Evolutionary conservation across 2,329 filamentous ascomycete genomes (phyloP).

Genomic region (Trichoderma breve): DNA sequence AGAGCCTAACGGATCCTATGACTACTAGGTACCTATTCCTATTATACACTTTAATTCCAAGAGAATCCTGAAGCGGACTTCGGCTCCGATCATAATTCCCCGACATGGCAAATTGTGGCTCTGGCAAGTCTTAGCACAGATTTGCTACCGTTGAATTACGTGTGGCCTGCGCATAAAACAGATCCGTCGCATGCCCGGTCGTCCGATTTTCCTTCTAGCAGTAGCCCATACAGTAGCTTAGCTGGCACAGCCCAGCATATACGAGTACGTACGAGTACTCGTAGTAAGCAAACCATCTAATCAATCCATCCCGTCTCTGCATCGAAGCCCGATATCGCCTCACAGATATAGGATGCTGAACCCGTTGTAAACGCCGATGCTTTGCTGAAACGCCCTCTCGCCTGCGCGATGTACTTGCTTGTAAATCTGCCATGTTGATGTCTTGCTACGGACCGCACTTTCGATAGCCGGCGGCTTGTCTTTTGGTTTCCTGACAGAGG

Average conservation of each 20-base stretch:
- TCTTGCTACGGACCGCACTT: neutral
- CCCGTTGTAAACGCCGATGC: neutral
- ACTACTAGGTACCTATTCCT: neutral
- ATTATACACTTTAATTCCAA: neutral
- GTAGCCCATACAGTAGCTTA: neutral
- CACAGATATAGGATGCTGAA: neutral
- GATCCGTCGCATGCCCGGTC: constrained; percentile 12
- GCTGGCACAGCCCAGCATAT: neutral
- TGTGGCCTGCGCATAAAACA: constrained; percentile 3
- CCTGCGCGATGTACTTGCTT: neutral
- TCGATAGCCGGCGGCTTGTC: neutral
- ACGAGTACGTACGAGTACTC: neutral
- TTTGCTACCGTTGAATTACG: neutral
- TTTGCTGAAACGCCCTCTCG: neutral
- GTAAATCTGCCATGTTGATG: neutral
- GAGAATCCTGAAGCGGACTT: neutral
- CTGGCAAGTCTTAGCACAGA: neutral
- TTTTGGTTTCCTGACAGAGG: neutral
- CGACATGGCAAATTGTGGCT: constrained; percentile 1
- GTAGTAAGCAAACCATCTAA: neutral
- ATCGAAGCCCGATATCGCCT: constrained; percentile 4
- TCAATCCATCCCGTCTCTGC: neutral
- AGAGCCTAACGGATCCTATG: neutral
- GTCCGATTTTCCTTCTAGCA: neutral
- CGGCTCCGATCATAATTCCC: constrained; percentile 15